Percentiles rank a stretch among this genome's conserved stretches.
Evolutionary conservation across 306 rosid genomes (phyloP).

Genomic region (Comarum palustre): DNA sequence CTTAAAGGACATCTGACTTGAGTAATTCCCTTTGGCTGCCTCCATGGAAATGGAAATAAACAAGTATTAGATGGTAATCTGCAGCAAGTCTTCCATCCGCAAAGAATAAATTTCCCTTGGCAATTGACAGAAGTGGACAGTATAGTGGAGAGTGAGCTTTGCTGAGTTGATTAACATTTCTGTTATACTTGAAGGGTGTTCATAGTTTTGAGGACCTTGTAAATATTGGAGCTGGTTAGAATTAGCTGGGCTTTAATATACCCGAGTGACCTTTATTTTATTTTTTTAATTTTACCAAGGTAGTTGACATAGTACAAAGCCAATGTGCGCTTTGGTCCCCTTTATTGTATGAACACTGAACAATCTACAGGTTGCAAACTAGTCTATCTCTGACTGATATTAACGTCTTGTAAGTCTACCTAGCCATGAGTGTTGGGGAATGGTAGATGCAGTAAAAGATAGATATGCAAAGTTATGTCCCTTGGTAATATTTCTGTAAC

Average conservation of each 20-base stretch:
- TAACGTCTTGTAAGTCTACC: not conserved
- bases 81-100: not conserved
- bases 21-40: not conserved
- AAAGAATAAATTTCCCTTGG: not conserved
- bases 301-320: not conserved
- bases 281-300: not conserved
- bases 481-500: conserved; percentile 2
- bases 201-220: not conserved
- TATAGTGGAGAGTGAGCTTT: not conserved
- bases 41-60: not conserved
- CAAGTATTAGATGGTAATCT: not conserved
- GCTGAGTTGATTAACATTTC: not conserved
- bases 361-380: not conserved
- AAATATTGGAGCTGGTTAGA: not conserved
- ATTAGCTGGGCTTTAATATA: not conserved
- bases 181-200: not conserved
- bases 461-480: not conserved
- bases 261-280: not conserved
- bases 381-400: not conserved
- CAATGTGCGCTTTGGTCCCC: not conserved
- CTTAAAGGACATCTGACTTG: not conserved
- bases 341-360: not conserved
- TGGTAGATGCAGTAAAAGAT: not conserved
- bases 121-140: not conserved
- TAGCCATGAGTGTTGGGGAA: not conserved